phyloP scores from a whole-genome alignment of 2,329 filamentous ascomycete species.

The Colletotrichum sp. region DNA sequence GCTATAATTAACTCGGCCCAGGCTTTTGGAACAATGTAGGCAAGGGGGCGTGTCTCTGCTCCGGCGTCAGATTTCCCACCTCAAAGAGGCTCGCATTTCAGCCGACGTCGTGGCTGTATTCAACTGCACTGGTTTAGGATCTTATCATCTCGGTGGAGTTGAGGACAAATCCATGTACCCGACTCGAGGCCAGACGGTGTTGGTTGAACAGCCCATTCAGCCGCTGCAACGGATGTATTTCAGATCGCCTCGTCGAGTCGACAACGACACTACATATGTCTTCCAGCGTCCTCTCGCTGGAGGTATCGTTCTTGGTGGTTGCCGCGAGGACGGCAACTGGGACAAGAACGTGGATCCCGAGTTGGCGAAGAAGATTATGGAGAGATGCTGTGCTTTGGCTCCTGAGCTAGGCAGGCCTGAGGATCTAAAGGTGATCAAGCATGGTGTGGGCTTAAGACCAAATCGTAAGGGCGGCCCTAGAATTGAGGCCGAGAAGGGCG shows the following conservation, averaged over 20 bases:
- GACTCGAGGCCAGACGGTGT: conserved; percentile 71
- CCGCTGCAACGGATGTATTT: conserved; percentile 43
- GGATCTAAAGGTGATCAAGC: conserved; percentile 35
- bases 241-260: conserved; percentile 43
- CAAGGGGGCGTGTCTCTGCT: conserved; percentile 73
- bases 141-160: conserved; percentile 80
- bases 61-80: conserved; percentile 69
- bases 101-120: conserved; percentile 69
- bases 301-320: conserved; percentile 38
- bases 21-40: conserved; percentile 77
- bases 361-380: conserved; percentile 36
- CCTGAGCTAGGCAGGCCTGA: conserved; percentile 37
- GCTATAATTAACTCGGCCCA: neutral
- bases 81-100: conserved; percentile 66
- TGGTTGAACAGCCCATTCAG: conserved; percentile 40
- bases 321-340: conserved; percentile 36
- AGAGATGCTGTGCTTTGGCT: conserved; percentile 35
- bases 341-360: conserved; percentile 30
- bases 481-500: conserved; percentile 31
- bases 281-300: conserved; percentile 44
- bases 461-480: conserved; percentile 32
- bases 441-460: conserved; percentile 37
- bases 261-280: conserved; percentile 46
- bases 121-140: conserved; percentile 84
- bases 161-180: conserved; percentile 76